phyloP scores from a whole-genome alignment of 345 rosid genomes.

The Schrenkiella parvula region DNA sequence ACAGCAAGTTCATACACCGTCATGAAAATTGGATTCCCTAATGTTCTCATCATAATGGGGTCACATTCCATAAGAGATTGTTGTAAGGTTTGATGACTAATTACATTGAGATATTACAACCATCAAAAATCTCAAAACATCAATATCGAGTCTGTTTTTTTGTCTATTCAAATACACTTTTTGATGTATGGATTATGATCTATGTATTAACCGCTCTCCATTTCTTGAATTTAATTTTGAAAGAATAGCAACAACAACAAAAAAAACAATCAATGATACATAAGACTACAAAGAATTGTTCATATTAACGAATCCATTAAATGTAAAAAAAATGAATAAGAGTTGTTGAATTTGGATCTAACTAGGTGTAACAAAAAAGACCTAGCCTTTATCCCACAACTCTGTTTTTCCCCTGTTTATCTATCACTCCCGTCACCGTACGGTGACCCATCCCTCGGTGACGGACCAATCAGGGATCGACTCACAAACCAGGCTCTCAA shows the following conservation, averaged over 20 bases:
- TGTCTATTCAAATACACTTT: too few species aligned
- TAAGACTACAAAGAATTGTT: not conserved
- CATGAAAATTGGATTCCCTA: not conserved
- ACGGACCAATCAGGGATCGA: conserved; percentile 40
- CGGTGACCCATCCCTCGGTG: conserved; percentile 32
- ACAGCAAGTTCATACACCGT: not conserved
- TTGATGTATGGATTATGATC: not conserved
- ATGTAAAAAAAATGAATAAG: not conserved
- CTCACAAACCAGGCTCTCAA: conserved; percentile 23
- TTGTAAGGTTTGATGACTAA: not conserved
- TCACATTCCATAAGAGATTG: not conserved
- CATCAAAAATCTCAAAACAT: too few species aligned
- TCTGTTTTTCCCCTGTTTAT: conserved; percentile 4
- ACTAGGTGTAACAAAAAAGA: conserved; percentile 14
- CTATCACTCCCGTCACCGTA: conserved; percentile 23
- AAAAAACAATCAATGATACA: not conserved
- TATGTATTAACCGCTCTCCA: not conserved
- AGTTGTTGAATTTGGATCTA: not conserved
- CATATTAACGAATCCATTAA: not conserved
- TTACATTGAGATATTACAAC: not conserved
- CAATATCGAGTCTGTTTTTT: too few species aligned
- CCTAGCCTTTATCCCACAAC: not conserved
- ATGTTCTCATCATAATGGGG: not conserved
- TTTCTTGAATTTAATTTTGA: not conserved
- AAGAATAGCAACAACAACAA: not conserved